Percentiles rank a stretch among this genome's conserved stretches.
phyloP scores from a whole-genome alignment of 306 rosid species.

The Quercus dentata region DNA sequence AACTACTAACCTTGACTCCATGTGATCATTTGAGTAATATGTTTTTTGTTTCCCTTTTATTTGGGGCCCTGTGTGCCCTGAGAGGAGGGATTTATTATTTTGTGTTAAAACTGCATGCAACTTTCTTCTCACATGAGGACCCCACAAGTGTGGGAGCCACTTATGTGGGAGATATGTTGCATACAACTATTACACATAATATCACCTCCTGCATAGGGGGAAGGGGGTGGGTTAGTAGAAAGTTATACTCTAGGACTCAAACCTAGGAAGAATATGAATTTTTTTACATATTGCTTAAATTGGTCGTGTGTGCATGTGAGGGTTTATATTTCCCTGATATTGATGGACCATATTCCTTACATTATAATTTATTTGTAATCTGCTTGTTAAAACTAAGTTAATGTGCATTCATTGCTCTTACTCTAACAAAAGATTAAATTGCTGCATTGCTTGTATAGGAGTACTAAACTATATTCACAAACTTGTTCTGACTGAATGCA shows the following conservation, averaged over 20 bases:
- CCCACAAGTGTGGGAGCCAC: too few relatives aligned
- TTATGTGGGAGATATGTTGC: too few relatives aligned
- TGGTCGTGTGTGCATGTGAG: not conserved
- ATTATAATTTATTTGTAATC: not conserved
- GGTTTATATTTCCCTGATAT: not conserved
- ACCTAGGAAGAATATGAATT: not conserved
- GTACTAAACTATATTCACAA: constrained; percentile 19
- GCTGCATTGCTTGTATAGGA: not conserved
- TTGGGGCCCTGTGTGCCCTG: too few relatives aligned
- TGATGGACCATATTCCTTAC: not conserved
- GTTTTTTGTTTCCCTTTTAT: not conserved
- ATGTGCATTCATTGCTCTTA: not conserved
- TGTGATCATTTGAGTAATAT: not conserved
- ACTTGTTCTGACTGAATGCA: constrained; percentile 30
- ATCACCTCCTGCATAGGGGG: too few relatives aligned
- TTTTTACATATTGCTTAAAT: not conserved
- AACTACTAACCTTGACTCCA: not conserved
- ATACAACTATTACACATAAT: too few relatives aligned
- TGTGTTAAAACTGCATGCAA: too few relatives aligned
- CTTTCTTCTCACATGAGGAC: too few relatives aligned
- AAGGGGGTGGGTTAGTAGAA: not conserved
- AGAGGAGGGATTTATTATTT: too few relatives aligned
- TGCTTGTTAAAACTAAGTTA: not conserved
- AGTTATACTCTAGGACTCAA: not conserved
- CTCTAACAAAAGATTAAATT: not conserved